Evolutionary conservation across 2,329 filamentous ascomycete genomes (phyloP).

Genomic region (Alternaria arborescens): DNA sequence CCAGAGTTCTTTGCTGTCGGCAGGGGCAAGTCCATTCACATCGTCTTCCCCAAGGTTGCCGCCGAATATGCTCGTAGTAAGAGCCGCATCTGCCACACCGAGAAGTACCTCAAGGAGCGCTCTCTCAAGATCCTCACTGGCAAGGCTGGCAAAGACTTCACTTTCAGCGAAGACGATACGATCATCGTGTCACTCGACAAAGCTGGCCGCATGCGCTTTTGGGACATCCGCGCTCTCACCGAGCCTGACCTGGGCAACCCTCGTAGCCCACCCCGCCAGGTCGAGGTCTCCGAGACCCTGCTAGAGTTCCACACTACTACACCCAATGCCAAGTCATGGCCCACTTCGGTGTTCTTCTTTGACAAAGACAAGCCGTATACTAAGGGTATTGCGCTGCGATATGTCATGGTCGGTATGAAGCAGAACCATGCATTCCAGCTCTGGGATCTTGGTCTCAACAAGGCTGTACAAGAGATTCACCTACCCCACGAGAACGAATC

Average conservation of each 20-base stretch:
- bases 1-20: conserved; percentile 95
- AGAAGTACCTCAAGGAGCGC: conserved; percentile 85
- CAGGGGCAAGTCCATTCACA: conserved; percentile 93
- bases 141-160: conserved; percentile 98
- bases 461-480: conserved; percentile 96
- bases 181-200: conserved; percentile 96
- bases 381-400: conserved; percentile 88
- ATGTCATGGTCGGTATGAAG: conserved; percentile 97
- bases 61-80: conserved; percentile 60
- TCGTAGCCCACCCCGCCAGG: conserved; percentile 56
- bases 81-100: conserved; percentile 77
- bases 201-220: conserved; percentile 95
- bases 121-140: conserved; percentile 94
- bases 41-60: conserved; percentile 72
- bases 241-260: conserved; percentile 57
- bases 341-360: conserved; percentile 92
- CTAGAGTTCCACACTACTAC: conserved; percentile 87
- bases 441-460: conserved; percentile 95
- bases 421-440: conserved; percentile 98
- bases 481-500: conserved; percentile 95
- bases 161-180: conserved; percentile 95
- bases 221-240: conserved; percentile 88
- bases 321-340: conserved; percentile 92
- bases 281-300: conserved; percentile 85
- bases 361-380: conserved; percentile 95